Evolutionary conservation across 768 basidiomycete species (phyloP), one percentile per base, ranked within the genome.

Genomic region (Xerocomellus amylosporus): DNA sequence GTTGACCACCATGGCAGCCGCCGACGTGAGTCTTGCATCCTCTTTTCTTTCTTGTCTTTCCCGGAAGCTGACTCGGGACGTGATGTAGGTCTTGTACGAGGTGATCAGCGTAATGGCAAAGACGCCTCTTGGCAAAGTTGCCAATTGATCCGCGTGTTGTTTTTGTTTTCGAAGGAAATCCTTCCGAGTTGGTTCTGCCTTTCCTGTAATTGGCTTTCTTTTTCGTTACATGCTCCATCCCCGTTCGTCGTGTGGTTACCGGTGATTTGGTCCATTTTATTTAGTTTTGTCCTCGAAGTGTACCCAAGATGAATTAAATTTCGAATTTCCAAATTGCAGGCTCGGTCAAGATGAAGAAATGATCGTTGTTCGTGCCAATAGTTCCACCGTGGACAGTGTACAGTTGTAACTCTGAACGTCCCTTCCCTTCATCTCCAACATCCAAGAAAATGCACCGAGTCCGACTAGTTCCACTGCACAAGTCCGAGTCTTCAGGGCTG

Each of bases 51-150:
- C 44, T 14, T 22, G 9, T 10, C n/a, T 30, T 5, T 9, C 8
- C 17, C 14, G 30, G 20, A 26, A 17, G 1, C 51, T 64, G 41
- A 64, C 62, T 4, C 12, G n/a, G 17, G 28, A 5, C 63, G 50
- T 58, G 64, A 56, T 49, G 44, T 26, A 89, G 85, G 84, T 88
- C 19, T 73, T 89, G 5, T 88, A 81, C 64, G 87, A 89, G 64
- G 88, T 89, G 15, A 61, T 89, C 53, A 87, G 84, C 60, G 83
- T 89, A 43, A 89, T 89, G 87, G 84, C 82, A 12, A 89, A 89
- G 75, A 88, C 86, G 5, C 85, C 87, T 4, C 71, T 89, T 62
- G 87, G 87, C 65, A 87, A 86, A 66, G 71, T 78, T 22, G 58
- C 55, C 36, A 53, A 69, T 38, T 70, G 40, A 60, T 33, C 17